Conservation (phyloP, 1,284 basidiomycete species). For the Albatrellus sp. region DNA sequence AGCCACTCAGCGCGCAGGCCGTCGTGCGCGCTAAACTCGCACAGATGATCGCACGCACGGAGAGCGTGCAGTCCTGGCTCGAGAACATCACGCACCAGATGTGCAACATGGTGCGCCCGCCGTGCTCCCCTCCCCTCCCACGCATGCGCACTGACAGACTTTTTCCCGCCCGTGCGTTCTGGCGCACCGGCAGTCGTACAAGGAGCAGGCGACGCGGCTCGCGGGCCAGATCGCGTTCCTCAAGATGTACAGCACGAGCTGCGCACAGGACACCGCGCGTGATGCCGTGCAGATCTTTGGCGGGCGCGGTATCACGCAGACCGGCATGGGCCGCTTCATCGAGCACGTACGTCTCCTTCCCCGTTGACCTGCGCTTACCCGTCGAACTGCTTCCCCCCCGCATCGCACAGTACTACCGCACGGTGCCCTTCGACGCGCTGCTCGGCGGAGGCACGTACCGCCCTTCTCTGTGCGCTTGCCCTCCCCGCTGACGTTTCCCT, state of each 20-base stretch:
- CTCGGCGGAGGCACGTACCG: constrained; percentile 44
- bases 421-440: constrained; percentile 53
- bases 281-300: constrained; percentile 78
- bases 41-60: constrained; percentile 73
- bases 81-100: constrained; percentile 89
- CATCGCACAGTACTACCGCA: constrained; percentile 43
- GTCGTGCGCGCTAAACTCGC: constrained; percentile 81
- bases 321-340: constrained; percentile 60
- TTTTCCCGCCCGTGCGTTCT: background rate
- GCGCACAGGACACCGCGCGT: constrained; percentile 61
- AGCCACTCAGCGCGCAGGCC: constrained; percentile 71
- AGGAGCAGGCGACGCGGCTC: constrained; percentile 27
- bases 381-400: constrained; percentile 7
- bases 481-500: background rate
- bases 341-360: constrained; percentile 41
- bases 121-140: background rate
- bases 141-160: background rate
- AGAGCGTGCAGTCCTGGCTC: constrained; percentile 77
- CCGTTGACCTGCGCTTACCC: background rate
- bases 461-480: background rate
- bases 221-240: constrained; percentile 54
- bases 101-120: constrained; percentile 61
- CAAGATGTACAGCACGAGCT: constrained; percentile 61
- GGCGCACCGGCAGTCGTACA: constrained; percentile 18
- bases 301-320: constrained; percentile 66